Conservation (phyloP, 345 rosid genomes). For the Odontarrhena argentea region DNA sequence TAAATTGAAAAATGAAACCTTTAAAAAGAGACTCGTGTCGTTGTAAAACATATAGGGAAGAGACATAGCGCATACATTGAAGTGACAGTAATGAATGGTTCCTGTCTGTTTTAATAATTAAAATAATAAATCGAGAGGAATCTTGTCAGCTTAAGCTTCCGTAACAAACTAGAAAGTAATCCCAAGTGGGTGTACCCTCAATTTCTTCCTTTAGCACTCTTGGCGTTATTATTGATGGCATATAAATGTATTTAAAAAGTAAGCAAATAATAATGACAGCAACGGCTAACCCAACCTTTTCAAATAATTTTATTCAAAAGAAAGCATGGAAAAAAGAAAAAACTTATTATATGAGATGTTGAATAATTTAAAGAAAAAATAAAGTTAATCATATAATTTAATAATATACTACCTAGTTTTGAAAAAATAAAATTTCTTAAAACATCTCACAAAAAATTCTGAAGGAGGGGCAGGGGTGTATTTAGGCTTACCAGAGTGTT, state of each 20-base stretch:
- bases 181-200: slow-evolving; percentile 30
- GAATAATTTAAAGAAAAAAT: too few relatives aligned
- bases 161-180: slow-evolving; percentile 27
- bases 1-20: background rate
- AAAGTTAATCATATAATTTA: background rate
- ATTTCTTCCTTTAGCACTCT: slow-evolving; percentile 28
- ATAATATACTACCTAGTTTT: too few relatives aligned
- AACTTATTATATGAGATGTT: too few relatives aligned
- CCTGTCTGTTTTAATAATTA: background rate
- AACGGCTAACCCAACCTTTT: slow-evolving; percentile 25
- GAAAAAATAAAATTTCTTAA: too few relatives aligned
- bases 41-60: background rate
- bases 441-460: too few relatives aligned
- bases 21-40: background rate
- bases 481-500: too few relatives aligned
- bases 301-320: background rate
- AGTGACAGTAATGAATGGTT: slow-evolving; percentile 26
- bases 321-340: too few relatives aligned
- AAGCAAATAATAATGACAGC: slow-evolving; percentile 2
- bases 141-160: slow-evolving; percentile 29
- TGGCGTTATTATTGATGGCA: slow-evolving; percentile 26
- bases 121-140: slow-evolving; percentile 14
- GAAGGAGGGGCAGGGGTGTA: too few relatives aligned
- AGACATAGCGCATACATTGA: slow-evolving; percentile 1
- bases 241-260: background rate